Evolutionary conservation across 1,139 yeast species (phyloP).

Genomic region (Scheffersomyces lignicola): DNA sequence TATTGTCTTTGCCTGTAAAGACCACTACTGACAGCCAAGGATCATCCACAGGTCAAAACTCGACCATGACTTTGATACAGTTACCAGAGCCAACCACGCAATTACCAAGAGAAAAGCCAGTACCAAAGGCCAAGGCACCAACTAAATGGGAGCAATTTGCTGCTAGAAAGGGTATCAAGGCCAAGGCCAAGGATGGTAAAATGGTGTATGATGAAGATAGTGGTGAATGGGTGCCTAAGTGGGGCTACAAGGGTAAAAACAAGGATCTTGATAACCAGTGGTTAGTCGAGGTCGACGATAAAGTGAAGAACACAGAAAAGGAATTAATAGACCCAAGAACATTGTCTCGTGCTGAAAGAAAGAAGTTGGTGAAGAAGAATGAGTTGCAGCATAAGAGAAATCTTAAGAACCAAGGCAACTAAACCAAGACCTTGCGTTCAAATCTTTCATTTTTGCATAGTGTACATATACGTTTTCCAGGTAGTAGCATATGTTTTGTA

Average conservation of each 20-base stretch:
- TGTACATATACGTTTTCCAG: too few relatives aligned
- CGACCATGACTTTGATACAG: constrained; percentile 78
- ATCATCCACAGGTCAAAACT: constrained; percentile 60
- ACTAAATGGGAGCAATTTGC: constrained; percentile 99
- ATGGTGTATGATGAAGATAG: constrained; percentile 85
- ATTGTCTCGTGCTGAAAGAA: constrained; percentile 77
- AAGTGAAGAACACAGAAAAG: constrained; percentile 60
- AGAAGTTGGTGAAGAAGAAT: constrained; percentile 82
- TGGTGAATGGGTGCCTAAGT: constrained; percentile 96
- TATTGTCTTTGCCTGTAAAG: constrained; percentile 84
- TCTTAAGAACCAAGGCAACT: constrained; percentile 47
- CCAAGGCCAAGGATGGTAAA: constrained; percentile 89
- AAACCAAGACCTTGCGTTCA: too few relatives aligned
- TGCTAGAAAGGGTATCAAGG: constrained; percentile 87
- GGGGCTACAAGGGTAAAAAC: constrained; percentile 97
- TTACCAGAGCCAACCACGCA: constrained; percentile 82
- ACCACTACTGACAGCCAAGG: constrained; percentile 75
- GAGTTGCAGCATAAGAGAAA: constrained; percentile 85
- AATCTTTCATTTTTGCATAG: too few relatives aligned
- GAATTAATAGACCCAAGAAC: constrained; percentile 88
- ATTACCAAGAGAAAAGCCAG: constrained; percentile 92
- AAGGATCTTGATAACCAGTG: constrained; percentile 87
- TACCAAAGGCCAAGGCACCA: constrained; percentile 88
- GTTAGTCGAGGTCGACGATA: constrained; percentile 92
- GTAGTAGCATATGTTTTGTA: too few relatives aligned